Percentiles rank a stretch among this genome's conserved stretches.
phyloP scores from a whole-genome alignment of 257 asterid species.

The Solanum stenotomum region DNA sequence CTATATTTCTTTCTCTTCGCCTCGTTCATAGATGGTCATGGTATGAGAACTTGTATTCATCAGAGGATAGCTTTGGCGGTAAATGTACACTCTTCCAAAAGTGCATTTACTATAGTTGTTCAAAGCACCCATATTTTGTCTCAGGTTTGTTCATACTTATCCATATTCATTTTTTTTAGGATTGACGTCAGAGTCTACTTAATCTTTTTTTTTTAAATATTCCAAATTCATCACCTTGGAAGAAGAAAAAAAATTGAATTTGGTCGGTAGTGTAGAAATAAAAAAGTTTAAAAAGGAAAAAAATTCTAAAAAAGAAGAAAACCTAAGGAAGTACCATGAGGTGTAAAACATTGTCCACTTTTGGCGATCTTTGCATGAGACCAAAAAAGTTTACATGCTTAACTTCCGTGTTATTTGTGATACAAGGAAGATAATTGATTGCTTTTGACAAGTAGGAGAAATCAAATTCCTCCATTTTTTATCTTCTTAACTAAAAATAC shows the following conservation, averaged over 20 bases:
- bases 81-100: not conserved
- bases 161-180: not conserved
- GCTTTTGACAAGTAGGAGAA: not conserved
- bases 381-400: not conserved
- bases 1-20: not conserved
- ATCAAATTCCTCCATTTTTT: not conserved
- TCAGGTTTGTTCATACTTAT: not conserved
- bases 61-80: not conserved
- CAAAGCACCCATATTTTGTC: not conserved
- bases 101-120: not conserved
- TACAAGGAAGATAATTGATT: not conserved
- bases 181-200: not conserved
- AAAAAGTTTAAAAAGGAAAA: not conserved
- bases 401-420: not conserved
- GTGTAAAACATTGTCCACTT: not conserved
- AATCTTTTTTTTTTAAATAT: not conserved
- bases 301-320: not conserved
- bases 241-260: not conserved
- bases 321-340: not conserved
- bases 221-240: not conserved
- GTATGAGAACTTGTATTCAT: not conserved
- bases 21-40: not conserved
- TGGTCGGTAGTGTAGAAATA: not conserved
- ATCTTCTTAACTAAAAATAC: not conserved
- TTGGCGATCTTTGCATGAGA: not conserved